phyloP scores from a whole-genome alignment of 1,139 yeast genomes.

The Suhomyces maxii region DNA sequence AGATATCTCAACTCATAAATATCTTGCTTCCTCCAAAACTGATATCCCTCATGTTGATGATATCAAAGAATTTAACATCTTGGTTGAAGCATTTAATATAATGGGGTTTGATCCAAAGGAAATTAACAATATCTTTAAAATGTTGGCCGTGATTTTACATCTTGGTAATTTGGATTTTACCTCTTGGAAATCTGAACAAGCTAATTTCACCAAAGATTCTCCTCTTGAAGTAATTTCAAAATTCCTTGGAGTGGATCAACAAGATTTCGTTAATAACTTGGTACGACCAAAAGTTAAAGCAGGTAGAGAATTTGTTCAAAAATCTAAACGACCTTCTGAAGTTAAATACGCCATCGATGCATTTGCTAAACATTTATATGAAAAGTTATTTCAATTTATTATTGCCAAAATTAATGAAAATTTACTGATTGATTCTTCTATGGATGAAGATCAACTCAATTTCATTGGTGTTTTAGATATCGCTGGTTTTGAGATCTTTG shows the following conservation, averaged over 20 bases:
- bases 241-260: slow-evolving; percentile 63
- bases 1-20: slow-evolving; percentile 51
- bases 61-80: slow-evolving; percentile 57
- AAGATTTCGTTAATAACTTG: slow-evolving; percentile 56
- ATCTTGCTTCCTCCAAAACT: slow-evolving; percentile 55
- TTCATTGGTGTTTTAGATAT: slow-evolving; percentile 94
- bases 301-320: slow-evolving; percentile 83
- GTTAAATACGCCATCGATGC: slow-evolving; percentile 86
- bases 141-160: slow-evolving; percentile 76
- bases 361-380: slow-evolving; percentile 82
- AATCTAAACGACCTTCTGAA: slow-evolving; percentile 76
- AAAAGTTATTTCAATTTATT: slow-evolving; percentile 74
- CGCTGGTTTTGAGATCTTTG: slow-evolving; percentile 96
- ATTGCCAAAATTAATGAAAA: slow-evolving; percentile 77
- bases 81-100: slow-evolving; percentile 65
- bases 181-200: slow-evolving; percentile 77
- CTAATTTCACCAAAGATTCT: slow-evolving; percentile 56
- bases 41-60: slow-evolving; percentile 76
- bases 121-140: slow-evolving; percentile 58
- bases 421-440: slow-evolving; percentile 36
- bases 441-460: slow-evolving; percentile 33
- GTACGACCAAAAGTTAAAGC: slow-evolving; percentile 87
- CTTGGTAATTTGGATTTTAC: slow-evolving; percentile 82
- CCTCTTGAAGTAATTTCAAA: slow-evolving; percentile 60
- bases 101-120: slow-evolving; percentile 69